phyloP scores from a whole-genome alignment of 2,329 filamentous ascomycete genomes.

The Furcasterigmium sp. region DNA sequence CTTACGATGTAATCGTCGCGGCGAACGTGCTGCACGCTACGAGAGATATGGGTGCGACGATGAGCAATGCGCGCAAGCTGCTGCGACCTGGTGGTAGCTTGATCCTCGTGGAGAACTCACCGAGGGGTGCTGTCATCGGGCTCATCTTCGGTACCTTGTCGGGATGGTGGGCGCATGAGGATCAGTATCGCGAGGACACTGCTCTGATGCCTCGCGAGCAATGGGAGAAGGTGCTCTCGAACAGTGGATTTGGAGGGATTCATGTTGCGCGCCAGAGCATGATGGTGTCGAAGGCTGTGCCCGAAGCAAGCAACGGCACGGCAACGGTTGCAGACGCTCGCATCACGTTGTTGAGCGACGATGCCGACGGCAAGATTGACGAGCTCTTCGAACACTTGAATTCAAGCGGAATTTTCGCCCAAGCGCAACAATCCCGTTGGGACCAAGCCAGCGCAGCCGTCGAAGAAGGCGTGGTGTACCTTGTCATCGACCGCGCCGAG shows the following conservation, averaged over 20 bases:
- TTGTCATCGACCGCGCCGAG: background rate
- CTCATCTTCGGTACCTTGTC: conserved; percentile 21
- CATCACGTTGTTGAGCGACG: too few species aligned
- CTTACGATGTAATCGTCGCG: conserved; percentile 34
- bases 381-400: background rate
- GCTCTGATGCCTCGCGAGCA: too few species aligned
- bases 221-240: too few species aligned
- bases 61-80: conserved; percentile 5
- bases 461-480: background rate
- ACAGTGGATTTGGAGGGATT: too few species aligned
- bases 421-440: background rate
- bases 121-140: conserved; percentile 17
- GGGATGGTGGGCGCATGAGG: conserved; percentile 27
- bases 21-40: conserved; percentile 33
- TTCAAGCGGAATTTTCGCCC: background rate
- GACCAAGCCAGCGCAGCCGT: background rate
- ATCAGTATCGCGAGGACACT: conserved; percentile 12
- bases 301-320: too few species aligned
- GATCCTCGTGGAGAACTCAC: conserved; percentile 8
- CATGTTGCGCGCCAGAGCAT: too few species aligned
- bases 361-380: background rate
- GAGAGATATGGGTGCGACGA: background rate
- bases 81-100: conserved; percentile 4
- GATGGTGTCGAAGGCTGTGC: too few species aligned
- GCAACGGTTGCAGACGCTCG: too few species aligned